phyloP scores from a whole-genome alignment of 192 early-diverging fungal genomes.

The Geosiphon pyriformis region DNA sequence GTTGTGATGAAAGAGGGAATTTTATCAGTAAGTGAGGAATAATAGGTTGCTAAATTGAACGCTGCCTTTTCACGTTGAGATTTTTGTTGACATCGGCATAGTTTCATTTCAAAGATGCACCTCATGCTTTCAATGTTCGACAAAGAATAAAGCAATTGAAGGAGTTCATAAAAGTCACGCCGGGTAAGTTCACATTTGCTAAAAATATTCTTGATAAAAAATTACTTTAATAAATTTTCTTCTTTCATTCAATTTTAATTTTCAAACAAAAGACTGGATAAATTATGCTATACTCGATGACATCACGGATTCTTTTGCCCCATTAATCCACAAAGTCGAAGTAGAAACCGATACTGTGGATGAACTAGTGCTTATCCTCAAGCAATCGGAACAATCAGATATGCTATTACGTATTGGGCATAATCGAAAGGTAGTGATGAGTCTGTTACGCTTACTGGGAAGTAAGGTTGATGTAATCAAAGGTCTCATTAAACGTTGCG shows the following conservation, averaged over 20 bases:
- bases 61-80: too few species aligned
- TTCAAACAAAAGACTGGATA: constrained; percentile 39
- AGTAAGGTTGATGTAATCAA: constrained; percentile 54
- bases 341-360: constrained; percentile 76
- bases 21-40: constrained; percentile 43
- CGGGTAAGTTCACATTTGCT: constrained; percentile 32
- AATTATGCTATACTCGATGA: constrained; percentile 73
- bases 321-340: constrained; percentile 69
- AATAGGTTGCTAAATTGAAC: too few species aligned
- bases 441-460: constrained; percentile 42
- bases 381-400: constrained; percentile 57
- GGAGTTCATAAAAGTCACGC: constrained; percentile 58
- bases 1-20: constrained; percentile 46
- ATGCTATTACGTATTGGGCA: constrained; percentile 50
- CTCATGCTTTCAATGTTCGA: constrained; percentile 62
- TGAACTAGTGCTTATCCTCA: constrained; percentile 71
- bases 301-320: constrained; percentile 74
- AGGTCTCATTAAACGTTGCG: constrained; percentile 50
- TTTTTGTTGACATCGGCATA: too few species aligned
- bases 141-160: constrained; percentile 66
- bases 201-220: neutral
- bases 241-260: neutral
- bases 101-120: constrained; percentile 61
- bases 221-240: constrained; percentile 10
- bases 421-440: constrained; percentile 44